Conservation (phyloP, 139 green algal genomes). For the Chlamydomonas incerta region DNA sequence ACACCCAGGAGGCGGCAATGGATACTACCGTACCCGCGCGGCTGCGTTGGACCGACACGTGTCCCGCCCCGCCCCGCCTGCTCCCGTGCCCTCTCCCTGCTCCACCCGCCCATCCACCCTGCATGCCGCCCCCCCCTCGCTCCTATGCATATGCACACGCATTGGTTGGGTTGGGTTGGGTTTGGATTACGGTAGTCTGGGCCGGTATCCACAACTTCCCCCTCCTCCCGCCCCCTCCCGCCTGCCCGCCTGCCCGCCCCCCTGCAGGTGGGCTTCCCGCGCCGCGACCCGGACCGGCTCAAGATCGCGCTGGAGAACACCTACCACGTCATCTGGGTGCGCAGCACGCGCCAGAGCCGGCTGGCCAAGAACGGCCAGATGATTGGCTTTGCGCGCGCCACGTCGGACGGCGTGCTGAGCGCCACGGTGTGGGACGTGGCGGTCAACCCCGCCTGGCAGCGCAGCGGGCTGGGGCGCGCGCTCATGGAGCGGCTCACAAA, state of each 20-base stretch:
- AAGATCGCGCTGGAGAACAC: conserved; percentile 81
- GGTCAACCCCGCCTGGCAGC: conserved; percentile 87
- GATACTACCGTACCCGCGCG: too few relatives aligned
- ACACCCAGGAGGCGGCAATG: too few relatives aligned
- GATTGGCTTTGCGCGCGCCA: conserved; percentile 88
- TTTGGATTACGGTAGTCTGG: too few relatives aligned
- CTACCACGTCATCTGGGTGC: conserved; percentile 79
- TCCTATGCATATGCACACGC: too few relatives aligned
- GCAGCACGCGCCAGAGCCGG: conserved; percentile 40
- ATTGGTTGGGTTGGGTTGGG: too few relatives aligned
- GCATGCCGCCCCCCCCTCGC: too few relatives aligned
- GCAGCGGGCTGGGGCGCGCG: conserved; percentile 77
- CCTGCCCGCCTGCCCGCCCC: too few relatives aligned
- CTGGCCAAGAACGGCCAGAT: conserved; percentile 68
- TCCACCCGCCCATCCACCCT: too few relatives aligned
- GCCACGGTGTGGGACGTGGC: conserved; percentile 93
- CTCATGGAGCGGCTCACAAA: conserved; percentile 85
- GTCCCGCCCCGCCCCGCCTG: too few relatives aligned
- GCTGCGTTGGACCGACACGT: too few relatives aligned
- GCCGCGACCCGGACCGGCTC: conserved; percentile 77
- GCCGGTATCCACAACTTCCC: not conserved
- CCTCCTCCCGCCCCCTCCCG: not conserved
- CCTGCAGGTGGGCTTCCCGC: conserved; percentile 90
- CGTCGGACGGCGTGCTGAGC: conserved; percentile 81
- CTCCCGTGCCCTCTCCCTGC: too few relatives aligned